phyloP scores from a whole-genome alignment of 2,329 filamentous ascomycete genomes.

The Phialophora expanda region DNA sequence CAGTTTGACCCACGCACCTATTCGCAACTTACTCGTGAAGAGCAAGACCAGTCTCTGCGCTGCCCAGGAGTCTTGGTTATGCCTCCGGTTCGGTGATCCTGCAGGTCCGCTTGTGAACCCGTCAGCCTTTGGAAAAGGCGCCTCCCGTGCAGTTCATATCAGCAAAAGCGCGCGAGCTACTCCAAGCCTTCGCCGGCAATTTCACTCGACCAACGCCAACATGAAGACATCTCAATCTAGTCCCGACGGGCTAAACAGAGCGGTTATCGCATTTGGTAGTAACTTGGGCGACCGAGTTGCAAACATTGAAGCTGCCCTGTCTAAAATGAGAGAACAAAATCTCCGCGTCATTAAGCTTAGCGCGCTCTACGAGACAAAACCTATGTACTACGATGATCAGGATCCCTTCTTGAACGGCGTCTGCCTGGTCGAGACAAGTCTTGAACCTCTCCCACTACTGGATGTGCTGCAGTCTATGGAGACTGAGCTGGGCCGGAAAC shows the following conservation, averaged over 20 bases:
- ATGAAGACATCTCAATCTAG: conserved; percentile 18
- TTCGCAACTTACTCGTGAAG: not conserved
- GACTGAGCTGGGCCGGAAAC: conserved; percentile 75
- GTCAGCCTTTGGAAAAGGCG: not conserved
- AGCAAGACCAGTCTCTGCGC: not conserved
- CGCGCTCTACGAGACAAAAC: conserved; percentile 88
- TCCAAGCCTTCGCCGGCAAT: not conserved
- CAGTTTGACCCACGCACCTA: not conserved
- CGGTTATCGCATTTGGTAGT: conserved; percentile 88
- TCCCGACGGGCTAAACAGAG: conserved; percentile 44
- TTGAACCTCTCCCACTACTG: conserved; percentile 76
- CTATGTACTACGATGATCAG: conserved; percentile 95
- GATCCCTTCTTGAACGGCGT: conserved; percentile 88
- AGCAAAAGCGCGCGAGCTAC: not conserved
- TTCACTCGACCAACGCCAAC: not conserved
- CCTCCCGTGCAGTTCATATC: not conserved
- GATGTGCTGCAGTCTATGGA: conserved; percentile 86
- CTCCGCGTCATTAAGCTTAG: conserved; percentile 82
- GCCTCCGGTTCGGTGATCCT: not conserved
- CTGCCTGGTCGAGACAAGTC: conserved; percentile 74
- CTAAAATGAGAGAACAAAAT: conserved; percentile 72
- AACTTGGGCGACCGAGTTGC: conserved; percentile 83
- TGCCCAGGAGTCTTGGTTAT: not conserved
- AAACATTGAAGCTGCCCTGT: conserved; percentile 84
- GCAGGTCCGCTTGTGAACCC: not conserved